A percentile compares a stretch with the other conserved stretches of the same genome.
Evolutionary conservation across 495 filamentous ascomycete genomes (phyloP).

Genomic region (Hyaloscypha variabilis): DNA sequence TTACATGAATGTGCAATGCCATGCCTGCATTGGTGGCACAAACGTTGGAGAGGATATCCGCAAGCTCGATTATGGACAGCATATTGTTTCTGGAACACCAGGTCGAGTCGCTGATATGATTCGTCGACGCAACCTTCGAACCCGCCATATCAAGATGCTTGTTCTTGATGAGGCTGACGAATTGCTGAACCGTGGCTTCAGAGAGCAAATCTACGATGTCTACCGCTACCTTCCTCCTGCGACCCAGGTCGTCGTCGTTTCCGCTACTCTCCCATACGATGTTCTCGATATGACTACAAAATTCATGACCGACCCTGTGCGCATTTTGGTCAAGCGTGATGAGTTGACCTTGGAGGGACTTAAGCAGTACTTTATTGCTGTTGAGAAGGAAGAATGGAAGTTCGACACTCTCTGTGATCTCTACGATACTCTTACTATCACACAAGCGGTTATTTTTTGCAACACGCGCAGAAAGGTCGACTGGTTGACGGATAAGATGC

Average conservation of each 20-base stretch:
- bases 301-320: conserved; percentile 99
- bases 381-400: conserved; percentile 99
- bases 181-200: conserved; percentile 86
- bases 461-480: conserved; percentile 99
- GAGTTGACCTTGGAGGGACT: conserved; percentile 97
- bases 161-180: conserved; percentile 98
- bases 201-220: conserved; percentile 99
- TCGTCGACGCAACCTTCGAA: conserved; percentile 89
- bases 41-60: conserved; percentile 97
- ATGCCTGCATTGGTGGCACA: conserved; percentile 97
- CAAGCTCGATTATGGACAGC: conserved; percentile 94
- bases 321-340: conserved; percentile 99
- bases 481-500: conserved; percentile 99
- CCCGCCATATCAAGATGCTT: conserved; percentile 97
- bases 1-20: conserved; percentile 99
- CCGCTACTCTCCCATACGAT: conserved; percentile 95
- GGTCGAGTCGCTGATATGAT: conserved; percentile 99
- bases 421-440: conserved; percentile 98
- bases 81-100: conserved; percentile 95
- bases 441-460: conserved; percentile 99
- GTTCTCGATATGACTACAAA: conserved; percentile 99
- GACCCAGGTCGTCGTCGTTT: conserved; percentile 97
- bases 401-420: conserved; percentile 99
- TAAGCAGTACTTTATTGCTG: conserved; percentile 99
- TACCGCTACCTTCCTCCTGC: conserved; percentile 95